Base-by-base conservation (phyloP, 257 asterid species). In the Leonotis leonurus region DNA sequence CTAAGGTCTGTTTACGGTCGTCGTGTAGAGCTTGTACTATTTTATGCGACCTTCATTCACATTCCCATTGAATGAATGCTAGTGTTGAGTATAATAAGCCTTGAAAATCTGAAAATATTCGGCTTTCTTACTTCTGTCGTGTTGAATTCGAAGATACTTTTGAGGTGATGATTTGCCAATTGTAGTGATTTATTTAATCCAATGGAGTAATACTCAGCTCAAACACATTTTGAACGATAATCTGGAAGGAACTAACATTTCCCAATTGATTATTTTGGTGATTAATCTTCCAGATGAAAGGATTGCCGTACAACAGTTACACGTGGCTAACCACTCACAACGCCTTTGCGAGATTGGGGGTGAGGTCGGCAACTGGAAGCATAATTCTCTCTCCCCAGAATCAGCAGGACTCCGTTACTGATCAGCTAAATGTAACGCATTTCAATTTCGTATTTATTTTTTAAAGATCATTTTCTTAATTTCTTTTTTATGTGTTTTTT, bases 301-400 rank as follows among this genome's bases (percentile, higher is more conserved):
- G 87, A 39, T 64, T 92, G 83, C 98, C 98, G 67, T 84, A 77
- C 59, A 86, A 89, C 78, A 80, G 97, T 32, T 92, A 92, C 69
- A 59, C 97, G 8, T 92, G 98, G 97, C 72, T 92, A 60, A 92
- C 95, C 2, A 83, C 97, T 25, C 98, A 86, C 81, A 89, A 86
- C 53, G 69, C 99, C 24, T 86, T 83, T 27, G 95, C 97, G 14
- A 84, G 72, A 81, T 32, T 83, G 71, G 92, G 92, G 46, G 81
- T 69, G 35, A 83, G 40, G 60, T 92, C 97, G n/a, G 76, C 86
- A 24, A 86, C 93, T 0, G 93, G 95, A 22, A 62, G 81, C 62
- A 70, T 80, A 16, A 77, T 86, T 60, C 46, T 92, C 59, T 63
- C 97, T 36, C 89, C 95, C 4, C 66, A 70, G 65, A 92, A 89